Percentiles rank a stretch among this genome's conserved stretches.
Conservation (phyloP, 176 grass and related monocot species). For the Triticum timopheevii region DNA sequence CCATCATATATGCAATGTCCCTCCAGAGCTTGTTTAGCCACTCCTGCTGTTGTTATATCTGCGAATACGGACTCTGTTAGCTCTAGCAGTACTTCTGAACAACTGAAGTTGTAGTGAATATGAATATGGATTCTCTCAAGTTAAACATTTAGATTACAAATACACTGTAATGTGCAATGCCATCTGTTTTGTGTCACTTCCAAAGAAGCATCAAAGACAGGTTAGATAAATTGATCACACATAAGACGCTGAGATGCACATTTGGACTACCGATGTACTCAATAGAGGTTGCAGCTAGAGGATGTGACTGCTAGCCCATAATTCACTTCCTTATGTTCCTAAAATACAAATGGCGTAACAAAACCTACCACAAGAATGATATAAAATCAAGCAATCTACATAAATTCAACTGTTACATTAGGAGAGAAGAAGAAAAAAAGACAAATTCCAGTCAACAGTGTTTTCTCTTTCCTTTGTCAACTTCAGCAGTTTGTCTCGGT, state of each 20-base stretch:
- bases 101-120: not conserved
- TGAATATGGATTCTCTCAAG: not conserved
- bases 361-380: not conserved
- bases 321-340: not conserved
- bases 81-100: not conserved
- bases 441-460: not conserved
- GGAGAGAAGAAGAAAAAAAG: not conserved
- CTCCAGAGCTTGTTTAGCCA: conserved; percentile 97
- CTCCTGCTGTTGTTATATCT: conserved; percentile 77
- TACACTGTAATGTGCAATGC: not conserved
- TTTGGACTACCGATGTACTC: not conserved
- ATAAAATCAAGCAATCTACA: not conserved
- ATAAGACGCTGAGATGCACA: not conserved
- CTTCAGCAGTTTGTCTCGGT: not conserved
- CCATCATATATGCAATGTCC: conserved; percentile 99
- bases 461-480: not conserved
- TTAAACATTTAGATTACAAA: not conserved
- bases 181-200: not conserved
- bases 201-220: not conserved
- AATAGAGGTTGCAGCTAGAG: not conserved
- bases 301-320: not conserved
- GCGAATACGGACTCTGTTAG: conserved; percentile 15
- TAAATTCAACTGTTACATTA: not conserved
- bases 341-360: not conserved
- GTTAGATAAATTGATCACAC: conserved; percentile 7